A percentile compares a stretch with the other conserved stretches of the same genome.
Conservation (phyloP, 768 basidiomycete genomes). For the Paxillus ammoniavirescens region DNA sequence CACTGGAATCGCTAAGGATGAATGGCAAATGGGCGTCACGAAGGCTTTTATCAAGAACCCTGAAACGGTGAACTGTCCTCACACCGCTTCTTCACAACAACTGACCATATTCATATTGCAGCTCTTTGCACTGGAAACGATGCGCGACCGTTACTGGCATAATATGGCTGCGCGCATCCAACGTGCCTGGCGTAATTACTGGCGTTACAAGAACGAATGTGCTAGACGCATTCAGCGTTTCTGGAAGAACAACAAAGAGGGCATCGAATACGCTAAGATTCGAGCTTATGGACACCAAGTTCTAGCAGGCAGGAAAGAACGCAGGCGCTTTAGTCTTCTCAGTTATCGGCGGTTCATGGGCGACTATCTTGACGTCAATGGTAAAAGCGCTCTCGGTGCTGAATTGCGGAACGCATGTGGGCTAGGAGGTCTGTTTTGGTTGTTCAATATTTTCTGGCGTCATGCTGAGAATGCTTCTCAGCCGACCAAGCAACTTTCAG, state of each 20-base stretch:
- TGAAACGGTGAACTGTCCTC: constrained; percentile 68
- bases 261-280: constrained; percentile 81
- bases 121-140: constrained; percentile 97
- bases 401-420: constrained; percentile 71
- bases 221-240: constrained; percentile 94
- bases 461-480: constrained; percentile 19
- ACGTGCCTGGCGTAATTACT: constrained; percentile 92
- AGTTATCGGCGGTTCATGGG: constrained; percentile 95
- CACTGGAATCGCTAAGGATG: constrained; percentile 92
- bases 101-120: constrained; percentile 31
- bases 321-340: constrained; percentile 88
- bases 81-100: background rate
- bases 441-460: background rate
- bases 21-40: constrained; percentile 99
- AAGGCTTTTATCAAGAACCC: constrained; percentile 99
- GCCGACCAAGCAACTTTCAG: constrained; percentile 86
- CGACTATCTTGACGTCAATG: constrained; percentile 92
- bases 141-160: constrained; percentile 99
- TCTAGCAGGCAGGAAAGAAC: constrained; percentile 88
- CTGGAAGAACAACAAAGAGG: constrained; percentile 98
- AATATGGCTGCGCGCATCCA: constrained; percentile 99
- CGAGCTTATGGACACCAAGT: constrained; percentile 96
- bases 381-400: constrained; percentile 72
- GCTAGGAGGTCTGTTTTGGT: constrained; percentile 58
- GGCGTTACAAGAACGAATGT: constrained; percentile 94